Base-by-base conservation (phyloP, 768 basidiomycete genomes). In the Obba rivulosa region DNA sequence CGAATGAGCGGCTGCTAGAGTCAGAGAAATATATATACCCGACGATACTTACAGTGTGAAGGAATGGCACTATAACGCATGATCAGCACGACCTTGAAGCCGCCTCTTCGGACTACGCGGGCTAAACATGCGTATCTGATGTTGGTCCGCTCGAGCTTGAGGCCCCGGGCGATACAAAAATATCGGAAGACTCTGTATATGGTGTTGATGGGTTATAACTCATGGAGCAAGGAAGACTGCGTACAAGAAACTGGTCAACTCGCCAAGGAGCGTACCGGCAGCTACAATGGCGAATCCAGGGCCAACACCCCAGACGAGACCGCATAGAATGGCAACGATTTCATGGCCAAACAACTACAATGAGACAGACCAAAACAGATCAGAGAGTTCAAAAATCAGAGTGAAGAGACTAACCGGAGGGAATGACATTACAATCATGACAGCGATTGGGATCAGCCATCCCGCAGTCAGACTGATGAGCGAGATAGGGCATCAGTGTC, bases 251-350 rank as follows among this genome's bases (percentile, higher is more conserved):
- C 88, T 91, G 37, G 83, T 89, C 9, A 91, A 68, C 72, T 93
- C 91, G 34, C 89, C 92, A 0, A 93, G 34, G 54, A 92, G 78
- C 0, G 90, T 92, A 1, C 89, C 87, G 2, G 81, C 86, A 2
- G 78, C 77, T 13, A 89, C 87, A 60, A 96, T 94, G 0, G 68
- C 92, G 57, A 95, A 94, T 2, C 92, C 92, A 20, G 77, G 62
- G 77, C 92, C 85, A 1, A 92, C 68, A 2, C 89, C 91, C 89
- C 90, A 95, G 2, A 95, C 87, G 36, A 94, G 64, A 14, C 93
- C 92, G 56, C 88, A 90, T 3, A 95, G 70, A 23, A 94, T 75
- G 20, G 89, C 88, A 34, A 95, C 73, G 48, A 95, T 86, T 72
- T 95, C 93, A 52, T 95, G 92, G 3, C 93, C 93, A 58, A 93